Evolutionary conservation across 768 basidiomycete species (phyloP).

Genomic region (Termitomyces eurrhizus): DNA sequence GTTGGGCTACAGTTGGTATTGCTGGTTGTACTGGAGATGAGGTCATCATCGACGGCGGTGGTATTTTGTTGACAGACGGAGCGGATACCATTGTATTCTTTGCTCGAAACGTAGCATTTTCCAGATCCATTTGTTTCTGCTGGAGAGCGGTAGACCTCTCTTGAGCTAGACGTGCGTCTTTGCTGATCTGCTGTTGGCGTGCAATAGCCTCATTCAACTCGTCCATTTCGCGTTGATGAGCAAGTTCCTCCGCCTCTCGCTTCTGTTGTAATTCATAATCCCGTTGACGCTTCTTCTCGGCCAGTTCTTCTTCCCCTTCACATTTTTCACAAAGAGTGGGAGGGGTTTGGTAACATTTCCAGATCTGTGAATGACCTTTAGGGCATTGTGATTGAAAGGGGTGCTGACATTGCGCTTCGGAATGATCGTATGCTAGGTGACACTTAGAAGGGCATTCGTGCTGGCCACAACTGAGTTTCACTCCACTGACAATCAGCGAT

Average conservation of each 20-base stretch:
- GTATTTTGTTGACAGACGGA: background rate
- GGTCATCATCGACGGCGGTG: background rate
- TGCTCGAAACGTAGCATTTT: background rate
- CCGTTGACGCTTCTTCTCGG: background rate
- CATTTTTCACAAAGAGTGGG: background rate
- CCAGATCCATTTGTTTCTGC: background rate
- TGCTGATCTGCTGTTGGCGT: background rate
- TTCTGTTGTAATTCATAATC: background rate
- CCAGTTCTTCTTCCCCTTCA: background rate
- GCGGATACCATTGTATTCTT: background rate
- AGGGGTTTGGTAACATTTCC: background rate
- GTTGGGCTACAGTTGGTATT: background rate
- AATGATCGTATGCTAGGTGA: background rate
- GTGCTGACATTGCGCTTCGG: background rate
- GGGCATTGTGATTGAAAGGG: background rate
- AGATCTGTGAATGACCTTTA: background rate
- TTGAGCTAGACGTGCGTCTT: background rate
- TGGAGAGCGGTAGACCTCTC: background rate
- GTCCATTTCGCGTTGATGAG: background rate
- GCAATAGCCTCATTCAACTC: slow-evolving; percentile 1
- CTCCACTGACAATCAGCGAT: background rate
- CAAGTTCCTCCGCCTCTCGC: background rate
- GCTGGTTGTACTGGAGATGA: background rate
- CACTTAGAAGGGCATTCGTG: background rate
- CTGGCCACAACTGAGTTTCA: background rate